phyloP scores from a whole-genome alignment of 805 yeast genomes.

The Hanseniaspora lindneri region DNA sequence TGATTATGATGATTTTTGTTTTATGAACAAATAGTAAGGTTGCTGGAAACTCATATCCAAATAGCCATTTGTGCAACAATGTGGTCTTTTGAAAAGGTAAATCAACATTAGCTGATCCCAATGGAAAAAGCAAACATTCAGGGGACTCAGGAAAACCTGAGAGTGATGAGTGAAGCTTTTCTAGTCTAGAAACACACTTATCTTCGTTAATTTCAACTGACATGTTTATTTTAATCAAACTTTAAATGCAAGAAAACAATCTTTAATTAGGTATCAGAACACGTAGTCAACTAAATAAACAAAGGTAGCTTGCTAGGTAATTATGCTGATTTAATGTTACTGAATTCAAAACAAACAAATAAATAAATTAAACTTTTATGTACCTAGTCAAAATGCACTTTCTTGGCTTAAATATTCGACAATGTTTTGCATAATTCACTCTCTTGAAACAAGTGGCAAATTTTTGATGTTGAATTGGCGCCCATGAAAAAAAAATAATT shows the following conservation, averaged over 20 bases:
- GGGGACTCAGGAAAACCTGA: constrained; percentile 27
- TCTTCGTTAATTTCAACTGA: constrained; percentile 20
- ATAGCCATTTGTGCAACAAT: constrained; percentile 76
- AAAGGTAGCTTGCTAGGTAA: no score
- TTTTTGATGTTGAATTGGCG: no score
- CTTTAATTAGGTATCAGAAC: neutral
- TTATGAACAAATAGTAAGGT: constrained; percentile 59
- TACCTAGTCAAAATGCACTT: no score
- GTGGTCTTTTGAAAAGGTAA: constrained; percentile 84
- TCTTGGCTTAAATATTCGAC: no score
- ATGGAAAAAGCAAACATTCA: constrained; percentile 48
- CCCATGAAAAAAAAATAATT: no score
- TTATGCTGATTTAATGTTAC: no score
- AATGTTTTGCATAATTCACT: no score
- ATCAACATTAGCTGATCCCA: constrained; percentile 78
- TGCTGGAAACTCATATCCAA: constrained; percentile 94
- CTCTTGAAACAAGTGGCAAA: no score
- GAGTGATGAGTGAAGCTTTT: constrained; percentile 23
- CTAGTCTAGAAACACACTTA: constrained; percentile 21
- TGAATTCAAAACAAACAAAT: no score
- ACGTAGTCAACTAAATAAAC: neutral
- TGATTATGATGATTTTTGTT: constrained; percentile 50
- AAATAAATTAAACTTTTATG: no score
- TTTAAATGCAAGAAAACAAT: no score
- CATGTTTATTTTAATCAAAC: no score